These are phyloP conservation scores for Cardamine resedifolia DNA, from an alignment of 345 rosid species.

Conservation along the genomic window DNA sequence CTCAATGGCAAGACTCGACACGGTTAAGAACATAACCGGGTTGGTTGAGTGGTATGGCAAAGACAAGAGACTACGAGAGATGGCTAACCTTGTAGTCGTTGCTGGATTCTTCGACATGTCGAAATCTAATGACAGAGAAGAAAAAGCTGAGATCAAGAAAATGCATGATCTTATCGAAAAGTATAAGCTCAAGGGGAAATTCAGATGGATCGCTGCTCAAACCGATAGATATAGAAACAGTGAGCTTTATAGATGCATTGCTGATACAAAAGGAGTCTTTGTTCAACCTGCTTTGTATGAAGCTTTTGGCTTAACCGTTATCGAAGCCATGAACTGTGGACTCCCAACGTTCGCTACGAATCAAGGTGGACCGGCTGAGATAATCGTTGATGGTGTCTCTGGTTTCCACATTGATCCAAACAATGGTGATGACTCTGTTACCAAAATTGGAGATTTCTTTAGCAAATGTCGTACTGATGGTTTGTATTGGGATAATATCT, in stretches of 20 bases:
- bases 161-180: constrained; percentile 77
- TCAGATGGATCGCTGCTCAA: constrained; percentile 97
- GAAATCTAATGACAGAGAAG: constrained; percentile 85
- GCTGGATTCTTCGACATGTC: constrained; percentile 87
- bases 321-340: constrained; percentile 98
- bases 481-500: constrained; percentile 60
- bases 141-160: constrained; percentile 76
- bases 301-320: constrained; percentile 93
- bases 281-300: constrained; percentile 96
- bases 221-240: constrained; percentile 81
- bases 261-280: constrained; percentile 89
- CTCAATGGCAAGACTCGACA: constrained; percentile 98
- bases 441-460: constrained; percentile 75
- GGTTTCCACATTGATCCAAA: constrained; percentile 89
- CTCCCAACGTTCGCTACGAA: constrained; percentile 89
- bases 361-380: constrained; percentile 96
- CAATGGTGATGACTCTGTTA: constrained; percentile 73
- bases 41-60: constrained; percentile 93
- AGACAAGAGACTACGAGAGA: constrained; percentile 64
- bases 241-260: constrained; percentile 87
- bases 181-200: constrained; percentile 72
- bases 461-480: constrained; percentile 59
- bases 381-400: constrained; percentile 80
- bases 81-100: constrained; percentile 86
- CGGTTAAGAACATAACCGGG: constrained; percentile 84